Percentiles rank a stretch among this genome's conserved stretches.
phyloP scores from a whole-genome alignment of 352 stramenopile genomes.

The Pythium aquatile region DNA sequence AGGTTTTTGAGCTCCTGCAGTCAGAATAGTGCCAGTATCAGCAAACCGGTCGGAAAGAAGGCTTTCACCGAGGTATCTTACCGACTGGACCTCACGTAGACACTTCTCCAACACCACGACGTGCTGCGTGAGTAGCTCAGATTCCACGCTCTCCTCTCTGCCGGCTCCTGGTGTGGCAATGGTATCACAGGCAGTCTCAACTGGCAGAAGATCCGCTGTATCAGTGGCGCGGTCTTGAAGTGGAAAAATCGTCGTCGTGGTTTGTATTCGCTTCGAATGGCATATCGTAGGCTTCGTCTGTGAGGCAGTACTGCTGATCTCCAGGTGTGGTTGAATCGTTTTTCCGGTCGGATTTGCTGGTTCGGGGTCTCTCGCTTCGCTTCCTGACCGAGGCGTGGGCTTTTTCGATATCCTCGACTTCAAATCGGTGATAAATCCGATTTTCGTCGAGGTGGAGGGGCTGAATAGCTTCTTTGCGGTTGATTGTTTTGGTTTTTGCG shows the following conservation, averaged over 20 bases:
- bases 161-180: no score
- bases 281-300: neutral
- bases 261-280: slow-evolving; percentile 16
- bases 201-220: slow-evolving; percentile 9
- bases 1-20: slow-evolving; percentile 11
- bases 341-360: neutral
- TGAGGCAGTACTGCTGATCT: neutral
- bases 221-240: slow-evolving; percentile 16
- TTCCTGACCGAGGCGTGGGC: slow-evolving; percentile 1
- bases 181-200: neutral
- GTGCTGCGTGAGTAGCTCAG: neutral
- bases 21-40: neutral
- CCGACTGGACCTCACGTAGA: slow-evolving; percentile 11
- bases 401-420: slow-evolving; percentile 16
- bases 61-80: neutral
- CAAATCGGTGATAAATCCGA: slow-evolving; percentile 19
- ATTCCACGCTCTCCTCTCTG: neutral
- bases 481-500: neutral
- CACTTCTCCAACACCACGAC: slow-evolving; percentile 4
- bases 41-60: neutral
- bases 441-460: slow-evolving; percentile 7
- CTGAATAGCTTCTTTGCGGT: slow-evolving; percentile 3
- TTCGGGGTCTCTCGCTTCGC: neutral
- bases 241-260: slow-evolving; percentile 1
- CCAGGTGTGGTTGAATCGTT: neutral